Evolutionary conservation across 768 basidiomycete genomes (phyloP), one percentile per base, ranked within the genome.

Genomic region (Tulasnella sp.): DNA sequence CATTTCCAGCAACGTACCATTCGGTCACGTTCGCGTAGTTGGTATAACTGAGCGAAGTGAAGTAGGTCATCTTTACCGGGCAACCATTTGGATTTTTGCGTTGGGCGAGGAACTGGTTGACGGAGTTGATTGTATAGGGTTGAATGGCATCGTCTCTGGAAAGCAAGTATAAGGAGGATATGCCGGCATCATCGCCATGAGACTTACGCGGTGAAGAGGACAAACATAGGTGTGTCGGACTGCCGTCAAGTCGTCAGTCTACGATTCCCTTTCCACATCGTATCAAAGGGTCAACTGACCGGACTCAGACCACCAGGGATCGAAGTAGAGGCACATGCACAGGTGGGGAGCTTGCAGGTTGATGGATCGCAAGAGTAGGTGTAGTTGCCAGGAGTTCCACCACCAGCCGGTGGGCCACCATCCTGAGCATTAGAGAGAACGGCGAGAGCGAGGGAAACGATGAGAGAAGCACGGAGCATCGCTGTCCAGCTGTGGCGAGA

Each of bases 1-100:
- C 86, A 66, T 87, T 87, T 19, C 86, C 86, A 3, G 81, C 82
- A 29, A 86, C 84, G 66, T 71, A 87, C 83, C 82, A 86, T 67
- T 86, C 83, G 71, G 72, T 86, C 37, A 86, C 82, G 46, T 85
- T 74, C 1, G 81, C 80, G 67, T 82, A 84, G 67, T 87, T 86
- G 12, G 85, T 87, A 68, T 78, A 87, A 51, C 75, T 76, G 34
- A 86, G 43, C 14, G 81, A 83, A 6, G 78, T 78, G 67, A 75
- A 87, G 69, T 84, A 89, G 25, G 84, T 86, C 78, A 83, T 85
- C 67, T 78, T 82, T 35, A 78, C 76, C n/a, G 66, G 62, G 67
- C 86, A 88, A 14, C 84, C 82, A 61, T 87, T 86, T 31, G 84
- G 84, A 63, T 86, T 86, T 65, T 77, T 75, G 46, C 86, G 80